Base-by-base conservation (phyloP, 257 asterid species). In the Dorcoceras hygrometricum region DNA sequence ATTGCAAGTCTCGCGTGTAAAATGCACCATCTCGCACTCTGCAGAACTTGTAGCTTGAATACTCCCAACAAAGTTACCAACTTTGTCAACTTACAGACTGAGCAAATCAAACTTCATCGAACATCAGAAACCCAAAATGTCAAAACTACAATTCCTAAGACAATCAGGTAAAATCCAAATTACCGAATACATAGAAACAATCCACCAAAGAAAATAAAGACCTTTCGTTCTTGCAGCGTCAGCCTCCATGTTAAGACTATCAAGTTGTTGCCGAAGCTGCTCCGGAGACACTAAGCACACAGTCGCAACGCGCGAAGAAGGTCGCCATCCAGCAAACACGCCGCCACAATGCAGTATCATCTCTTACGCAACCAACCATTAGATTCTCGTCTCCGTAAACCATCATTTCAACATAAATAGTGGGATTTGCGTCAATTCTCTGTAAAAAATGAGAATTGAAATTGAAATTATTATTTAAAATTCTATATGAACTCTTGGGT, bases 191-290 rank as follows among this genome's bases (percentile, higher is more conserved):
- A 8, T 23, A n/a, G 3, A 60, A 58, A 29, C n/a, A 25, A 51
- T 8, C 50, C n/a, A 14, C 23, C 5, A 3, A 20, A 29, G 2
- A n/a, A 57, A 57, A 57, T 55, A 68, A 50, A 18, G 28, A 82
- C 87, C 85, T 79, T 79, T 82, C 58, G 68, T 59, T 70, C 83
- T 67, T 6, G 85, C 68, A 62, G 3, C 59, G 58, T 71, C 70
- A 5, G 82, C 85, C 61, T 82, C 87, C 73, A 66, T 77, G 62
- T 79, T 83, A 65, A 82, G 87, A 71, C 36, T 67, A 75, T 82
- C 85, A 19, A 82, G 87, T 59, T 82, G 78, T 28, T 72, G 83
- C 34, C 83, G 83, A 22, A 82, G 81, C 66, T 82, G 70, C 65
- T 77, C 73, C 22, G 80, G 70, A 75, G 87, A 75, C 66, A 75